Conservation (phyloP, 768 basidiomycete species). For the Tricholoma flavovirens region DNA sequence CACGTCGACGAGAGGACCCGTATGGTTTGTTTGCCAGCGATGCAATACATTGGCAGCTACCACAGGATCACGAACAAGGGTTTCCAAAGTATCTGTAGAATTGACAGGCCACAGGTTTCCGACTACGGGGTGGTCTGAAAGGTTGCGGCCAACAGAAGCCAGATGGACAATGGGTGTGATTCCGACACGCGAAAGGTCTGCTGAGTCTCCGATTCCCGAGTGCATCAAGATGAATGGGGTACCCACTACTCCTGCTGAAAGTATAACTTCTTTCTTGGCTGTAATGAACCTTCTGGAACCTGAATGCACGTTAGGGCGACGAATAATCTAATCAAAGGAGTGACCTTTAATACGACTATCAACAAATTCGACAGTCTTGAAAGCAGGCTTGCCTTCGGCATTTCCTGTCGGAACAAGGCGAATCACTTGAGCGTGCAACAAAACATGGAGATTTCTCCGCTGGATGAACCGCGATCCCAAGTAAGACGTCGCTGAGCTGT, state of each 20-base stretch:
- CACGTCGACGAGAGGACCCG: slow-evolving; percentile 9
- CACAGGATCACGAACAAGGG: neutral
- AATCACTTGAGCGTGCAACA: neutral
- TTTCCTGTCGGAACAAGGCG: neutral
- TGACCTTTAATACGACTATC: neutral
- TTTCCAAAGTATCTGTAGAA: slow-evolving; percentile 5
- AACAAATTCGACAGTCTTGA: neutral
- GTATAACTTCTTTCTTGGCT: slow-evolving; percentile 23
- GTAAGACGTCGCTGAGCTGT: slow-evolving; percentile 10
- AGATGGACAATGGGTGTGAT: slow-evolving; percentile 21
- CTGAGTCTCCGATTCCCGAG: slow-evolving; percentile 17
- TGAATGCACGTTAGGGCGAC: neutral
- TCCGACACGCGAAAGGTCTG: slow-evolving; percentile 9
- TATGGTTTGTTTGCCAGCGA: slow-evolving; percentile 8
- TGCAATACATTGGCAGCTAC: slow-evolving; percentile 5
- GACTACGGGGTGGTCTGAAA: slow-evolving; percentile 22
- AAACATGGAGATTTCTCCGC: slow-evolving; percentile 4
- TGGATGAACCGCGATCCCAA: neutral
- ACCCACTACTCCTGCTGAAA: slow-evolving; percentile 22
- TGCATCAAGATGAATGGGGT: slow-evolving; percentile 19
- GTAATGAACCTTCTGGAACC: slow-evolving; percentile 3
- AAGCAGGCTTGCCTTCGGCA: neutral
- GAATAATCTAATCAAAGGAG: neutral
- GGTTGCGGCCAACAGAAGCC: slow-evolving; percentile 24
- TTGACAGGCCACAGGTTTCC: slow-evolving; percentile 10